Evolutionary conservation across 2,329 filamentous ascomycete species (phyloP).

Genomic region (Neofusicoccum umdonicola): DNA sequence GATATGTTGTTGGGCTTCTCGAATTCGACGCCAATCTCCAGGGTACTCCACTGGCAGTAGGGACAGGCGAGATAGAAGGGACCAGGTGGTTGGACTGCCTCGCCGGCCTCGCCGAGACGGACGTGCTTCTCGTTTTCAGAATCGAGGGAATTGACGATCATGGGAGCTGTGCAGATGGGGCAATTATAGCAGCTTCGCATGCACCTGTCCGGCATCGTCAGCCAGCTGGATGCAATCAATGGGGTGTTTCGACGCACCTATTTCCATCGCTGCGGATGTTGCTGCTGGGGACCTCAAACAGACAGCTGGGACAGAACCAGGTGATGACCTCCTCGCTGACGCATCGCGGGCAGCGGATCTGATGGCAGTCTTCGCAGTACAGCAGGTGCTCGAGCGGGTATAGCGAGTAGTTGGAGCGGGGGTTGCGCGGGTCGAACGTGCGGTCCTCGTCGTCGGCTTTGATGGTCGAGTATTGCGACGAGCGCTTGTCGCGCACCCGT

Average conservation of each 20-base stretch:
- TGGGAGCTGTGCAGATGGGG: constrained; percentile 78
- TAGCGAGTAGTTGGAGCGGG: constrained; percentile 84
- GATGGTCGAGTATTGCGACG: constrained; percentile 32
- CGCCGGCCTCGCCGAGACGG: constrained; percentile 1
- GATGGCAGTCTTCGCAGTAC: constrained; percentile 96
- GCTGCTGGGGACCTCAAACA: constrained; percentile 94
- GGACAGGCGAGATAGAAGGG: constrained; percentile 81
- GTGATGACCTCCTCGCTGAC: constrained; percentile 90
- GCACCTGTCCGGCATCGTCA: constrained; percentile 56
- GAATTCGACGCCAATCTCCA: constrained; percentile 86
- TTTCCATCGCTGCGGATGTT: constrained; percentile 91
- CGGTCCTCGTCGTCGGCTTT: constrained; percentile 64
- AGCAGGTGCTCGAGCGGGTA: constrained; percentile 91
- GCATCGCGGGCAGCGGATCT: constrained; percentile 90
- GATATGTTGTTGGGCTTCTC: constrained; percentile 86
- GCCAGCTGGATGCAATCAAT: neutral
- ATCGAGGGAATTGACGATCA: constrained; percentile 67
- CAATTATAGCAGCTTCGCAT: constrained; percentile 95
- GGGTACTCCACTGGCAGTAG: constrained; percentile 90
- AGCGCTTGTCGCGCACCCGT: constrained; percentile 33
- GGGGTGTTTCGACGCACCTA: constrained; percentile 54
- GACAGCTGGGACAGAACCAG: constrained; percentile 90
- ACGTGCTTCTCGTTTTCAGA: constrained; percentile 18
- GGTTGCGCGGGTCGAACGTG: constrained; percentile 81
- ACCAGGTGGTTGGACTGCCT: constrained; percentile 33